These are phyloP conservation scores for Ormosia emarginata DNA, from an alignment of 306 rosid genomes.

Conservation along the genomic window DNA sequence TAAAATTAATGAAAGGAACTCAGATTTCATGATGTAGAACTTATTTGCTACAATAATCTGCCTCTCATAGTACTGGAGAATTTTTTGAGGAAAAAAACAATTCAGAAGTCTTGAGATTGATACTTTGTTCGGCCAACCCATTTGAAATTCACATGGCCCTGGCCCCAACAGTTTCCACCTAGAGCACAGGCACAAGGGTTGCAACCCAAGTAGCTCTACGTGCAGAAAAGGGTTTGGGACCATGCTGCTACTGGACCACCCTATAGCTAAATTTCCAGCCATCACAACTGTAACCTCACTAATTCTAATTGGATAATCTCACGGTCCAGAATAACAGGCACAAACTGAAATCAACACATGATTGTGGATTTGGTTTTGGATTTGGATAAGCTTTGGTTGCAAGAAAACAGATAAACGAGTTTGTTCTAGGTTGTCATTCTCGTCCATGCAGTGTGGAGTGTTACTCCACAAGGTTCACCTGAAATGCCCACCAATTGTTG, in stretches of 20 bases:
- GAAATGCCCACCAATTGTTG: slow-evolving; percentile 28
- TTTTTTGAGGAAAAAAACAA: neutral
- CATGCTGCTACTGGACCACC: slow-evolving; percentile 56
- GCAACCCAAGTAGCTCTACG: slow-evolving; percentile 19
- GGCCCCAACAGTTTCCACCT: slow-evolving; percentile 20
- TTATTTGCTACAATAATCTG: slow-evolving; percentile 1
- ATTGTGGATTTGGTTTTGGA: neutral
- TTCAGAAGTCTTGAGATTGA: neutral
- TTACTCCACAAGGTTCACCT: slow-evolving; percentile 32
- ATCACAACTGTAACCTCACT: slow-evolving; percentile 25
- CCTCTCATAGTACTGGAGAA: neutral
- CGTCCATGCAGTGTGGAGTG: slow-evolving; percentile 28
- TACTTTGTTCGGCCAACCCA: slow-evolving; percentile 30
- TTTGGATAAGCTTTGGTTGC: slow-evolving; percentile 30
- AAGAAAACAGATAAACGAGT: neutral
- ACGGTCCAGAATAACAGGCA: neutral
- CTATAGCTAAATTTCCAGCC: slow-evolving; percentile 12
- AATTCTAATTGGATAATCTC: neutral
- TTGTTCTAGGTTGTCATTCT: slow-evolving; percentile 13
- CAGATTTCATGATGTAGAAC: neutral
- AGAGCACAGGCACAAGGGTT: slow-evolving; percentile 8
- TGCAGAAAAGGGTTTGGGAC: slow-evolving; percentile 42
- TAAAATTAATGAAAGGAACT: slow-evolving; percentile 11
- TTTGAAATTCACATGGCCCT: slow-evolving; percentile 61
- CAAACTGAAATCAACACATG: neutral